These are phyloP conservation scores for Microcyclospora pomicola DNA, from an alignment of 2,329 filamentous ascomycete genomes.

Conservation along the genomic window DNA sequence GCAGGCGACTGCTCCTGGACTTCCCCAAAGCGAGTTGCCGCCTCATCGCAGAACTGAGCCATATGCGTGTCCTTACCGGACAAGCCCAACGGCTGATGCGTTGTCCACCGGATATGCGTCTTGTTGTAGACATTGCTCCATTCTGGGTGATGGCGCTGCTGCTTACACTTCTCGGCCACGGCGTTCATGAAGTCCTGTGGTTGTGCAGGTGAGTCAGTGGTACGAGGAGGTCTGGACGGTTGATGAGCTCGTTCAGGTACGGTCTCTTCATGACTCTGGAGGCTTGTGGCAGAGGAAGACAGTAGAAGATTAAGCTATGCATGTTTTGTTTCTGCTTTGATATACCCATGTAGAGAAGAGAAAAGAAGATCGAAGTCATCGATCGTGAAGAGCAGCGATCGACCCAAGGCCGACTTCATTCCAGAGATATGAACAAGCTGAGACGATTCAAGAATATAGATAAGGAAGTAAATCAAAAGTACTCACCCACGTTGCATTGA, in stretches of 20 bases:
- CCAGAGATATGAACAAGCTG: no score
- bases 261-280: background rate
- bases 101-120: constrained; percentile 59
- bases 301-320: background rate
- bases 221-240: background rate
- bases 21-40: constrained; percentile 11
- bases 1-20: no score
- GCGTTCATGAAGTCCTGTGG: constrained; percentile 60
- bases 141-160: constrained; percentile 58
- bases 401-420: no score
- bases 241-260: background rate
- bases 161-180: constrained; percentile 53
- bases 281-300: background rate
- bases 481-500: constrained; percentile 26
- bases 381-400: no score
- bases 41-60: constrained; percentile 47
- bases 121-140: constrained; percentile 68
- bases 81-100: constrained; percentile 53
- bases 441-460: no score
- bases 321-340: no score
- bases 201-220: background rate
- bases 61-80: constrained; percentile 49
- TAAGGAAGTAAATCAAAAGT: no score
- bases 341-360: no score
- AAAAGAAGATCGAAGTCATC: no score